phyloP scores from a whole-genome alignment of 1,284 basidiomycete genomes.

The Dichomitus squalens region DNA sequence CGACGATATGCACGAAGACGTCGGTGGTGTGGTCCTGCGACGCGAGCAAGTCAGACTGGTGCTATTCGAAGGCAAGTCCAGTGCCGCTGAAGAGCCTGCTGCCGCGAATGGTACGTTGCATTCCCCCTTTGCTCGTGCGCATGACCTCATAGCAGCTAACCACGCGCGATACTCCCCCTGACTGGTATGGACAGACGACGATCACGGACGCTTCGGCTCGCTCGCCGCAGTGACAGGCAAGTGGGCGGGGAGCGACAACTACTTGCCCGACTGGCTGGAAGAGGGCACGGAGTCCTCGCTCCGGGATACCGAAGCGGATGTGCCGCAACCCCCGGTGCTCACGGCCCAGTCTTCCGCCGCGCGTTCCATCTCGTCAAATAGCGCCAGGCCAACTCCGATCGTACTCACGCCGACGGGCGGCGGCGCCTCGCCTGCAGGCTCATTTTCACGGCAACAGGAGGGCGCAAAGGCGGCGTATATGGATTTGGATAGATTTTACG shows the following conservation, averaged over 20 bases:
- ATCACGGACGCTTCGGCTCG: conserved; percentile 54
- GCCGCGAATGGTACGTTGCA: conserved; percentile 24
- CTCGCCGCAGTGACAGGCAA: conserved; percentile 57
- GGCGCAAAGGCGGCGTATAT: conserved; percentile 51
- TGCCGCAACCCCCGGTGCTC: conserved; percentile 31
- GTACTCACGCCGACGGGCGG: conserved; percentile 54
- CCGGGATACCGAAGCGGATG: conserved; percentile 58
- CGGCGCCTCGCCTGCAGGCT: conserved; percentile 45
- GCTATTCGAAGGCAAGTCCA: conserved; percentile 73
- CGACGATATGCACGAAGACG: conserved; percentile 45
- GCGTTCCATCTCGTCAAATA: conserved; percentile 25
- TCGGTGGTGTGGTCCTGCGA: conserved; percentile 75
- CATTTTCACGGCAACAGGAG: conserved; percentile 37
- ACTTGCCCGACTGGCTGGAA: conserved; percentile 42
- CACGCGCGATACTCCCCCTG: not conserved
- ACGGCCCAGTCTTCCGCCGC: conserved; percentile 23
- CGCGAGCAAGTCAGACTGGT: conserved; percentile 81
- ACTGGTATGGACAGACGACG: conserved; percentile 36
- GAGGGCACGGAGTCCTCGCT: conserved; percentile 37
- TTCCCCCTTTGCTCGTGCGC: not conserved
- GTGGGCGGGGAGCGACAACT: conserved; percentile 40
- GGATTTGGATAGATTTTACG: conserved; percentile 76
- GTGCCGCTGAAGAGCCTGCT: conserved; percentile 40
- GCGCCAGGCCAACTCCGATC: conserved; percentile 39
- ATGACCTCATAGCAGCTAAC: not conserved